Conservation (phyloP, 2,329 filamentous ascomycete species). For the Aspergillus persii region DNA sequence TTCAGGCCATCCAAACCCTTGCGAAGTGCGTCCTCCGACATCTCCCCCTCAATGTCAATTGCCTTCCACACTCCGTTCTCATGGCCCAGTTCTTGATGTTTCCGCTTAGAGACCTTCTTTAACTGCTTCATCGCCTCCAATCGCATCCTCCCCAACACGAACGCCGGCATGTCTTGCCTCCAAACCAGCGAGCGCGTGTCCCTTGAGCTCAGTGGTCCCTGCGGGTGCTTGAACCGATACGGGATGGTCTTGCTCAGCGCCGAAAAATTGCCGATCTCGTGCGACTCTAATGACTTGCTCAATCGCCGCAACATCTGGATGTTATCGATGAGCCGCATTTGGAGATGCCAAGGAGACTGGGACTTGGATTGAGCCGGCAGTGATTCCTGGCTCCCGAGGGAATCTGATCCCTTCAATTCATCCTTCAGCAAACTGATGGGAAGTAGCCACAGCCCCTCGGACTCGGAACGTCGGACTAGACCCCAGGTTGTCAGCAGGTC, state of each 20-base stretch:
- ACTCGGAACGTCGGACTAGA: conserved; percentile 29
- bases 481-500: conserved; percentile 37
- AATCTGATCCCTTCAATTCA: conserved; percentile 18
- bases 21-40: conserved; percentile 19
- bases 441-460: conserved; percentile 30
- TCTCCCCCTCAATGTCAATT: conserved; percentile 18
- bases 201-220: conserved; percentile 24
- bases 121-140: conserved; percentile 37
- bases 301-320: conserved; percentile 24
- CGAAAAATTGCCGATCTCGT: not conserved
- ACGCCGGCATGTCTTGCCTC: conserved; percentile 48
- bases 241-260: conserved; percentile 25
- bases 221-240: conserved; percentile 34
- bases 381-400: not conserved
- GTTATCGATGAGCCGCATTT: conserved; percentile 28
- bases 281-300: conserved; percentile 13
- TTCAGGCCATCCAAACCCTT: conserved; percentile 22
- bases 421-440: conserved; percentile 33
- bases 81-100: conserved; percentile 16
- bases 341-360: conserved; percentile 10
- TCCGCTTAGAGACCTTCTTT: conserved; percentile 21
- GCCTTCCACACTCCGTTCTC: conserved; percentile 29
- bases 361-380: no score
- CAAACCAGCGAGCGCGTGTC: conserved; percentile 40
- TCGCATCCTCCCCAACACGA: conserved; percentile 40